These are phyloP conservation scores for Tricholomella constricta DNA, from an alignment of 768 basidiomycete genomes.

Conservation along the genomic window DNA sequence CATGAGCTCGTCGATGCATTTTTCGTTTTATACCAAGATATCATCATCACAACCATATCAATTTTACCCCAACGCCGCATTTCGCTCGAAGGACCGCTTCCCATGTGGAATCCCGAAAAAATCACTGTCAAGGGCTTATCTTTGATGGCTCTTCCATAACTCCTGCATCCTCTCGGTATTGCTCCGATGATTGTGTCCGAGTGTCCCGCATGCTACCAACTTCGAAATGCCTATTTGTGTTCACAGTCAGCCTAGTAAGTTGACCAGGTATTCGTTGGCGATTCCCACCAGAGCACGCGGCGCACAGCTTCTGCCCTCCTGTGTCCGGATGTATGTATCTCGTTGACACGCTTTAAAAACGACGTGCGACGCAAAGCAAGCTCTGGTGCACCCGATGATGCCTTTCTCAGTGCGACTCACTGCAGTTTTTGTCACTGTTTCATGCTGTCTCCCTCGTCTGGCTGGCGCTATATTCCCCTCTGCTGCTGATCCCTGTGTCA, in stretches of 20 bases:
- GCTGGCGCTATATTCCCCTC: constrained; percentile 24
- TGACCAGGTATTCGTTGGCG: not conserved
- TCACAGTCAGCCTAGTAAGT: not conserved
- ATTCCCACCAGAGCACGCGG: constrained; percentile 4
- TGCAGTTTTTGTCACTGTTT: not conserved
- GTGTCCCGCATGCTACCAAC: constrained; percentile 4
- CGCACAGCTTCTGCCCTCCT: not conserved
- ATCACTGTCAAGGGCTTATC: too few relatives aligned
- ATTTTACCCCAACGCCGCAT: too few relatives aligned
- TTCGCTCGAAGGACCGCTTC: too few relatives aligned
- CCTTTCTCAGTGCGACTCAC: not conserved
- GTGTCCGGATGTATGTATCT: not conserved
- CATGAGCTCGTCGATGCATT: too few relatives aligned
- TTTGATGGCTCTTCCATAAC: too few relatives aligned
- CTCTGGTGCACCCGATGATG: constrained; percentile 3
- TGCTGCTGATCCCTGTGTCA: constrained; percentile 38
- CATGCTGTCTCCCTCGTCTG: constrained; percentile 10
- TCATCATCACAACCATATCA: too few relatives aligned
- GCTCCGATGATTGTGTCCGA: not conserved
- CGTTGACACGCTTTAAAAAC: not conserved
- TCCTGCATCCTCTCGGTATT: too few relatives aligned
- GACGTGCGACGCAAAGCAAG: not conserved
- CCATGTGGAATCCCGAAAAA: too few relatives aligned
- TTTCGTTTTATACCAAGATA: too few relatives aligned
- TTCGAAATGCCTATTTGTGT: constrained; percentile 2